A percentile compares a stretch with the other conserved stretches of the same genome.
Conservation (phyloP, 2,329 filamentous ascomycete species). For the Claviceps monticola region DNA sequence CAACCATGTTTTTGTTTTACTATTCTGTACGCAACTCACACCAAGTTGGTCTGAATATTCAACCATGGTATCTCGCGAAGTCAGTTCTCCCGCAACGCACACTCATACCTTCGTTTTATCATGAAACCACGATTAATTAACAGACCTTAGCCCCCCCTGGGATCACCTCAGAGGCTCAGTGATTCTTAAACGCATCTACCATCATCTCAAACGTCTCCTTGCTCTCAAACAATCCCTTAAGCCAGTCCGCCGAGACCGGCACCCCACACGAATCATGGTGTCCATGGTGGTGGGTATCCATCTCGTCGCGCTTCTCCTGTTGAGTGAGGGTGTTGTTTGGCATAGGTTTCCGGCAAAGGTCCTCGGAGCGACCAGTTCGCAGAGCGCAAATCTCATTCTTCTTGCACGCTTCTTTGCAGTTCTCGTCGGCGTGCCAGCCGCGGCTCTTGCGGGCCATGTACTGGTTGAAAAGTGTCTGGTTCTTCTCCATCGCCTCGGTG, state of each 20-base stretch:
- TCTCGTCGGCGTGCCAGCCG: slow-evolving; percentile 22
- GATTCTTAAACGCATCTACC: not conserved
- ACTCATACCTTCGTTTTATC: too few relatives aligned
- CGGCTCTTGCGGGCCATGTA: slow-evolving; percentile 33
- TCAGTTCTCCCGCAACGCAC: too few relatives aligned
- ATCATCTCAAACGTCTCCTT: slow-evolving; percentile 5
- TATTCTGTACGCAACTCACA: too few relatives aligned
- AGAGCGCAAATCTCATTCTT: slow-evolving; percentile 34
- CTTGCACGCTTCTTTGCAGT: slow-evolving; percentile 28
- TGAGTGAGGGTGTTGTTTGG: slow-evolving; percentile 16
- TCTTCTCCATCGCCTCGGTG: slow-evolving; percentile 30
- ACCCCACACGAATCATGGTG: slow-evolving; percentile 15
- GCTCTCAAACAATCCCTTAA: slow-evolving; percentile 12
- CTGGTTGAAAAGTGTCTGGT: slow-evolving; percentile 28
- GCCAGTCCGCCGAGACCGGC: slow-evolving; percentile 12
- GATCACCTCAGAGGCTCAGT: too few relatives aligned
- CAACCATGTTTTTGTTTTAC: too few relatives aligned
- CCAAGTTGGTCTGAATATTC: too few relatives aligned
- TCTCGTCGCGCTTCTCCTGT: slow-evolving; percentile 12
- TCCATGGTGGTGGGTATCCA: not conserved
- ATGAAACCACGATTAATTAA: too few relatives aligned
- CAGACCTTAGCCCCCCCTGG: too few relatives aligned
- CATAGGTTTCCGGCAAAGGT: slow-evolving; percentile 30
- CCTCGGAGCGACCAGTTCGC: slow-evolving; percentile 33
- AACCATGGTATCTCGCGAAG: too few relatives aligned